Base-by-base conservation (phyloP, 306 rosid species). In the Trifolium fragiferum region DNA sequence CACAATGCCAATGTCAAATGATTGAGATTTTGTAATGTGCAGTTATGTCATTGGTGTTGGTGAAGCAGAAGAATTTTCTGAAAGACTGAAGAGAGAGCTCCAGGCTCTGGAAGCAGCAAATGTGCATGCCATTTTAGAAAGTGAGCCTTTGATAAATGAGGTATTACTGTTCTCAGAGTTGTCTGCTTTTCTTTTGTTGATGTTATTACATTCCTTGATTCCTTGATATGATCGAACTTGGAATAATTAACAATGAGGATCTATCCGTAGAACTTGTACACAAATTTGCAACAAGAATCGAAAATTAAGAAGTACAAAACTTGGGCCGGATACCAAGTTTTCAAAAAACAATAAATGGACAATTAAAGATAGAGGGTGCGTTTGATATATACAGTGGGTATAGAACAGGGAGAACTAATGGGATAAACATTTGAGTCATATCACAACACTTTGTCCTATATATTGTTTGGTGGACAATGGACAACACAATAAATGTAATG, bases 91-190 rank as follows among this genome's bases (percentile, higher is more conserved):
- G 84, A 82, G 96, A 84, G 98, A 95, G 85, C 93, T 95, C 79
- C 93, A 84, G 68, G 99, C 98, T 85, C 81, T 92, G 79, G 99
- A 95, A 88, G 98, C 99, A 68, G 98, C 98, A 76, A 95, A 95
- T 60, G 99, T 95, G 77, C 99, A 95, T 79, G 95, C 98, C 77
- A 86, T 95, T 85, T 84, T 94, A 85, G 96, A 90, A 85, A 92
- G 96, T 20, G 96, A 90, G 82, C 99, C 99, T 43, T 81, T 94
- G 84, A 85, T 94, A 35, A 91, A 89, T 55, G 97, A 87, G 88
- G 97, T 95, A 85, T 40, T 69, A 25, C 44, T 5, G 19, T 71
- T 55, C n/a, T 69, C 19, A 19, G 18, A 72, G 43, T 67, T 51
- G 41, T 65, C 68, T 44, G 3, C 59, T 70, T 80, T 74, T 68